phyloP scores from a whole-genome alignment of 1,284 basidiomycete species.

The Fomitopsis pinicola region DNA sequence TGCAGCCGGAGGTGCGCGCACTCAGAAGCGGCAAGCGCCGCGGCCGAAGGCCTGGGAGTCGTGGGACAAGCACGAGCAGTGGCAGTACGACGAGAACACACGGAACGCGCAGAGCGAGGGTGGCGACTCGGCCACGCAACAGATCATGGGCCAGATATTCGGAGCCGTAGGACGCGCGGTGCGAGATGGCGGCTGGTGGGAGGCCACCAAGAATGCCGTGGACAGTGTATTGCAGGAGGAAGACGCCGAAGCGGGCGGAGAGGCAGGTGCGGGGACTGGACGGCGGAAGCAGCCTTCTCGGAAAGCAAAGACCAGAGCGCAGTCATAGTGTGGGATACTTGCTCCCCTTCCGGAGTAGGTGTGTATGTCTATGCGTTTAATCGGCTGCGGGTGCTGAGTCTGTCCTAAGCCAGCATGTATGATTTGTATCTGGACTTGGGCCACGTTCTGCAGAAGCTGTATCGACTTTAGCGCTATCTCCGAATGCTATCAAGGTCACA shows the following conservation, averaged over 20 bases:
- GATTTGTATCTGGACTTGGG: too few relatives aligned
- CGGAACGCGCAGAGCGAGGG: conserved; percentile 18
- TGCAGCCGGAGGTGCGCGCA: conserved; percentile 25
- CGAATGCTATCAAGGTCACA: too few relatives aligned
- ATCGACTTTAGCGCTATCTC: too few relatives aligned
- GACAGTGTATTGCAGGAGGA: conserved; percentile 7
- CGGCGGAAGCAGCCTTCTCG: conserved; percentile 8
- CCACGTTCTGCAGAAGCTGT: too few relatives aligned
- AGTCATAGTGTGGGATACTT: background rate
- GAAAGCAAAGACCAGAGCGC: conserved; percentile 8
- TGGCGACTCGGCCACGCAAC: conserved; percentile 31
- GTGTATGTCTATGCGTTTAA: background rate
- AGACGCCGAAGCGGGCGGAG: conserved; percentile 5
- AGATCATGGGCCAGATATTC: conserved; percentile 41
- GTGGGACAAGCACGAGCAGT: conserved; percentile 55
- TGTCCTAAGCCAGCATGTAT: too few relatives aligned
- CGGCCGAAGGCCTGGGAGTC: conserved; percentile 61
- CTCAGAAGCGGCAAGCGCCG: conserved; percentile 19
- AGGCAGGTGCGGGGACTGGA: conserved; percentile 5
- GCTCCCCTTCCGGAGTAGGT: background rate
- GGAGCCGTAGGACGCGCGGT: conserved; percentile 33
- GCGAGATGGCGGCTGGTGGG: conserved; percentile 40
- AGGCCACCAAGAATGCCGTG: conserved; percentile 31
- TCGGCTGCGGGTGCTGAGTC: too few relatives aligned
- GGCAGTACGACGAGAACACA: conserved; percentile 47